phyloP scores from a whole-genome alignment of 495 filamentous ascomycete genomes.

The Talaromyces proteolyticus region DNA sequence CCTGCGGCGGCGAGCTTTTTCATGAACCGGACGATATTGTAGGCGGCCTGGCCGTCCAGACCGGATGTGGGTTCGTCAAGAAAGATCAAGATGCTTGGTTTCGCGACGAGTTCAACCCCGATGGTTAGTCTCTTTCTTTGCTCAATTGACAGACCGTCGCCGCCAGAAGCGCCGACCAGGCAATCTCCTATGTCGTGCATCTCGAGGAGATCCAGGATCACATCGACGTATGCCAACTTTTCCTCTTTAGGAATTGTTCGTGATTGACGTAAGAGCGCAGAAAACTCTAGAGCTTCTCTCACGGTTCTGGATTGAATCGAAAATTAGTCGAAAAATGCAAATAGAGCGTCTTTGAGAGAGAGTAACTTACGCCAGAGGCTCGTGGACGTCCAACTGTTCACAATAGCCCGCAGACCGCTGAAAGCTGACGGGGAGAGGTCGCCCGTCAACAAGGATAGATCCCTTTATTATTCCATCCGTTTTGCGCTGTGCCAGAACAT shows the following conservation, averaged over 20 bases:
- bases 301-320: no score
- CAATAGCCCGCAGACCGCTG: slow-evolving; percentile 59
- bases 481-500: slow-evolving; percentile 58
- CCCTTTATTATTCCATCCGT: slow-evolving; percentile 84
- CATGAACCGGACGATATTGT: slow-evolving; percentile 58
- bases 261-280: slow-evolving; percentile 51
- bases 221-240: slow-evolving; percentile 56
- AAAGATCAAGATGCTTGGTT: slow-evolving; percentile 65
- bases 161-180: slow-evolving; percentile 44
- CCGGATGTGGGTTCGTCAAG: slow-evolving; percentile 75
- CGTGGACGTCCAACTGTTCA: slow-evolving; percentile 57
- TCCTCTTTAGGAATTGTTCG: slow-evolving; percentile 41
- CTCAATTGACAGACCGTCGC: slow-evolving; percentile 49
- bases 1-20: slow-evolving; percentile 60
- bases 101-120: slow-evolving; percentile 62
- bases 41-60: slow-evolving; percentile 60
- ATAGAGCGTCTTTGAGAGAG: no score
- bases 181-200: slow-evolving; percentile 50
- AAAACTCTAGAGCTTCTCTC: slow-evolving; percentile 58
- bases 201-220: slow-evolving; percentile 52
- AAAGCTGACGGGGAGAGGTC: slow-evolving; percentile 70
- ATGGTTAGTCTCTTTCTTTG: slow-evolving; percentile 63
- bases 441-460: slow-evolving; percentile 83
- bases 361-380: slow-evolving; percentile 48
- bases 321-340: no score